These are phyloP conservation scores for Coniochaeta sp. DNA, from an alignment of 2,329 filamentous ascomycete species.

Conservation along the genomic window DNA sequence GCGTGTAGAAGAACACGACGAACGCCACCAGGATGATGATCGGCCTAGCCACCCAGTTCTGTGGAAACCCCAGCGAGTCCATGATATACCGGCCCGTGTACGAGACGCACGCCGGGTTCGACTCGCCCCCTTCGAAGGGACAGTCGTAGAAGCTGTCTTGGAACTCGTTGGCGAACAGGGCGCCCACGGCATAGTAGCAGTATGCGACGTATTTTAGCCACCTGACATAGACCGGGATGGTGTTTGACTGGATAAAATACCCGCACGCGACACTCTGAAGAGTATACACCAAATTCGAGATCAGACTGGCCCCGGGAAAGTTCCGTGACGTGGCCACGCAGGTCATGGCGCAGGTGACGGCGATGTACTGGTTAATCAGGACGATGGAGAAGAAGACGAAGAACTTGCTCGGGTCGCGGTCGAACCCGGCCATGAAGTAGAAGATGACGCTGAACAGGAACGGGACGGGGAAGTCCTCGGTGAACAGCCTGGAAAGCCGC, in stretches of 20 bases:
- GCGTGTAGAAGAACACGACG: constrained; percentile 51
- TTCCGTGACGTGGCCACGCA: constrained; percentile 58
- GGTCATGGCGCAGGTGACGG: constrained; percentile 62
- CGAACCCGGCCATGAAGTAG: constrained; percentile 74
- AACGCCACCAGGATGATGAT: constrained; percentile 58
- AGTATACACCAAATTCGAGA: constrained; percentile 66
- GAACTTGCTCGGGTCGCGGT: constrained; percentile 54
- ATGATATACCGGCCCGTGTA: constrained; percentile 67
- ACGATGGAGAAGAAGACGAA: constrained; percentile 65
- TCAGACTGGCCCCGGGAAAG: constrained; percentile 63
- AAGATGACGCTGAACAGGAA: constrained; percentile 63
- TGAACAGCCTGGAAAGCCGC: constrained; percentile 57
- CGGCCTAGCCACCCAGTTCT: constrained; percentile 59
- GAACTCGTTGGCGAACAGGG: constrained; percentile 67
- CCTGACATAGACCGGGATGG: constrained; percentile 68
- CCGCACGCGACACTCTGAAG: constrained; percentile 69
- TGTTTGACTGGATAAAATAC: constrained; percentile 67
- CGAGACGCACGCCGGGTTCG: constrained; percentile 57
- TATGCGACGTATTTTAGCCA: constrained; percentile 68
- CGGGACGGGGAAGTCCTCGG: constrained; percentile 67
- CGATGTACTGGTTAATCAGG: constrained; percentile 64
- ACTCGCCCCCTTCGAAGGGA: constrained; percentile 51
- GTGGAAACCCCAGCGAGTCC: constrained; percentile 58
- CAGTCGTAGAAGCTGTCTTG: constrained; percentile 66
- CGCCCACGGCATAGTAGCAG: constrained; percentile 64